Evolutionary conservation across 495 filamentous ascomycete genomes (phyloP), one percentile per base, ranked within the genome.

Genomic region (Aspergillus indologenus): DNA sequence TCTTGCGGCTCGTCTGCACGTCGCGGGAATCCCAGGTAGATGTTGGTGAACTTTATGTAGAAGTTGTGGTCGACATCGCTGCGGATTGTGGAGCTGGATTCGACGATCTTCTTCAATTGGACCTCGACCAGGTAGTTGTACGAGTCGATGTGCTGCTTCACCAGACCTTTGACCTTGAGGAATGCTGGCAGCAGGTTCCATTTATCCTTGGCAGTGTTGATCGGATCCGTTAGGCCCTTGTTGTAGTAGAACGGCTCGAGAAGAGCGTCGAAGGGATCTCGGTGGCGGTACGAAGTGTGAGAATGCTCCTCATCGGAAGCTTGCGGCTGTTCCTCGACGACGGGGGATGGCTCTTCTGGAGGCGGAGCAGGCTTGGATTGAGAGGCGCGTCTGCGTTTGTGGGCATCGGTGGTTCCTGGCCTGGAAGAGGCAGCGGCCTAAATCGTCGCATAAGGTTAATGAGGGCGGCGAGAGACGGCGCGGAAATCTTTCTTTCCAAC

Each of bases 121-220:
- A 92, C 87, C 56, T 98, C 90, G 54, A 97, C 86, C 64, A 99
- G 96, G 72, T 90, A 96, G 74, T 99, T 96, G 82, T 90, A 99
- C 29, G 94, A 98, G 75, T 99, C 95, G 72, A 98, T 93, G 72
- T 99, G 94, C 72, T 96, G 92, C 74, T 96, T 96, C 48, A 96
- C 90, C 57, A 96, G 74, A 42, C 92, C 94, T 72, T 99, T 99
- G 65, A 96, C 92, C 69, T 96, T 96, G 50, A 99, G 79, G 68
- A 98, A 99, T 4, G 94, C 93, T 0, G 94, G 95, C 18, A 99
- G 77, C 22, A 99, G 77, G 68, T 97, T 97, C 86, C 91, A 97
- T 79, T 98, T 98, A 75, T 98, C 92, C 60, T 81, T 81, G 3
- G 88, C 92, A n/a, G 95, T 96, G 43, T 90, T 85, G 66, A 99